Conservation (phyloP, 129 eudicot species). For the Heracleum sosnowskyi region DNA sequence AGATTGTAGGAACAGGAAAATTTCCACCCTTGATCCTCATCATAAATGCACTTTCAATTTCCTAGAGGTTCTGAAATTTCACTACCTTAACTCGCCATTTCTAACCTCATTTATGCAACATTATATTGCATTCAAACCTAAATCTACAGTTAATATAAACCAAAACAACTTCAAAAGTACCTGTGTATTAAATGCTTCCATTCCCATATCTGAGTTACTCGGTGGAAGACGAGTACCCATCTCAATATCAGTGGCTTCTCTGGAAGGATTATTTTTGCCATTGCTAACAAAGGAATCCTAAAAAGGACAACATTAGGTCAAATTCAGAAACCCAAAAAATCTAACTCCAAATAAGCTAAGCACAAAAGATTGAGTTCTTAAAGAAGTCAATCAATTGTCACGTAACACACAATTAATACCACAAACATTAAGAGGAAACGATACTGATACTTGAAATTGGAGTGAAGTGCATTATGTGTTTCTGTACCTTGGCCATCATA, state of each 20-base stretch:
- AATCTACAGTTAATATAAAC: not conserved
- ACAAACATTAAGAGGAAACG: too few species aligned
- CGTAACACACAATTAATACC: not conserved
- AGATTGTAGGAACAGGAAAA: not conserved
- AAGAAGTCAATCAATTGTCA: not conserved
- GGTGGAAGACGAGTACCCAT: slow-evolving; percentile 55
- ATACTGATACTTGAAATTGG: too few species aligned
- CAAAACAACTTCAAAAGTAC: slow-evolving; percentile 14
- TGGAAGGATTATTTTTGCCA: slow-evolving; percentile 39
- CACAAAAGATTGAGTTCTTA: not conserved
- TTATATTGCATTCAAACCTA: not conserved
- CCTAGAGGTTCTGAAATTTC: not conserved
- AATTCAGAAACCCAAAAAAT: not conserved
- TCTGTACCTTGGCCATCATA: not conserved
- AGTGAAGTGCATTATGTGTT: not conserved
- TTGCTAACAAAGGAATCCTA: slow-evolving; percentile 62
- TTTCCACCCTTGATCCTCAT: not conserved
- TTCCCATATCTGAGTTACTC: slow-evolving; percentile 60
- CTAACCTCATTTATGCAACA: not conserved
- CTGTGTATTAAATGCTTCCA: slow-evolving; percentile 78
- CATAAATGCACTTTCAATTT: not conserved
- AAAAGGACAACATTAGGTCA: not conserved
- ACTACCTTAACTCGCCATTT: not conserved
- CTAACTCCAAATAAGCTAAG: not conserved
- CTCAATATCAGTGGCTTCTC: slow-evolving; percentile 41